phyloP scores from a whole-genome alignment of 2,329 filamentous ascomycete species.

The Pyrenophora teres region DNA sequence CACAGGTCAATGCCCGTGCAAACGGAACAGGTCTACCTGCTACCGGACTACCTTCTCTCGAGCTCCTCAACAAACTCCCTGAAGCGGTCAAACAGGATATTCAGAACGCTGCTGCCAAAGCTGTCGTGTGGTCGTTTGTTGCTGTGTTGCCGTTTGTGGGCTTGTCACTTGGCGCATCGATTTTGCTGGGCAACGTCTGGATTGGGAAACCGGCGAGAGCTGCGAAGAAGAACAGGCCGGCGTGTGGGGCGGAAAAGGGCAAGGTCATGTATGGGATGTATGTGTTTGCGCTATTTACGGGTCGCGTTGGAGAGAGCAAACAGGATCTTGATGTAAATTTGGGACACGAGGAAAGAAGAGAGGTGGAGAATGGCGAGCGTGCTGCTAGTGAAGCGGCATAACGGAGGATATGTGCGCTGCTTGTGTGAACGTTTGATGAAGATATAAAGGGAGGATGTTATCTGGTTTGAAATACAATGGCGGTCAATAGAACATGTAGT shows the following conservation, averaged over 20 bases:
- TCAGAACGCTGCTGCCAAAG: slow-evolving; percentile 55
- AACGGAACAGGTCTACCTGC: slow-evolving; percentile 28
- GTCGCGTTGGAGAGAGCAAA: slow-evolving; percentile 12
- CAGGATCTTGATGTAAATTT: slow-evolving; percentile 23
- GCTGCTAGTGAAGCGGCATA: too few relatives aligned
- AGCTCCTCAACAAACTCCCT: slow-evolving; percentile 47
- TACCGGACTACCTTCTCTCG: slow-evolving; percentile 33
- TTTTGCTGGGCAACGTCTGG: slow-evolving; percentile 59
- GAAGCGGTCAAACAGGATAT: slow-evolving; percentile 45
- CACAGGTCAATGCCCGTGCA: slow-evolving; percentile 24
- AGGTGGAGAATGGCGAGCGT: background rate
- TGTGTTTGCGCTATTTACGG: slow-evolving; percentile 21
- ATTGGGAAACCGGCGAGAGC: slow-evolving; percentile 45
- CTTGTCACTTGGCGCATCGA: slow-evolving; percentile 52
- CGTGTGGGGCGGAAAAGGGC: slow-evolving; percentile 13
- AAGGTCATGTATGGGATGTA: slow-evolving; percentile 28
- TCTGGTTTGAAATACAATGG: too few relatives aligned
- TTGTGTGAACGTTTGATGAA: too few relatives aligned
- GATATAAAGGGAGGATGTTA: too few relatives aligned
- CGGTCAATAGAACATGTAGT: too few relatives aligned
- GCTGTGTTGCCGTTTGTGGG: slow-evolving; percentile 65
- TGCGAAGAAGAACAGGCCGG: slow-evolving; percentile 14
- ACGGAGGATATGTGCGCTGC: too few relatives aligned
- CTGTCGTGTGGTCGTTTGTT: slow-evolving; percentile 69
- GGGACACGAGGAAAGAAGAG: slow-evolving; percentile 9